Evolutionary conservation across 805 yeast species (phyloP).

Genomic region (Monosporozyma aquatica): DNA sequence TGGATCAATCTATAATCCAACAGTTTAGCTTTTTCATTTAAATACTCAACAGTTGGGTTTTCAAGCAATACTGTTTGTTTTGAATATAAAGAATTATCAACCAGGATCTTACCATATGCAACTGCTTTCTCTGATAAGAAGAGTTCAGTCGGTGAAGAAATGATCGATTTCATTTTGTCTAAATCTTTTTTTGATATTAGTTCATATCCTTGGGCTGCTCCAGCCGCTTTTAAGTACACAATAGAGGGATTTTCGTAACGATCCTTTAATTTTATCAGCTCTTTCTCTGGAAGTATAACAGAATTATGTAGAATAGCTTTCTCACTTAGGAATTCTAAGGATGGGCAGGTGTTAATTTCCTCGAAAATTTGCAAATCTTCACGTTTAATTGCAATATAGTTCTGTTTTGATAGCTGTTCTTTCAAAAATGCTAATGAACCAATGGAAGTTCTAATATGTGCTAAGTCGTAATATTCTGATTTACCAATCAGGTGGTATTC

Average conservation of each 20-base stretch:
- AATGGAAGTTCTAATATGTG: background rate
- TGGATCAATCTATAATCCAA: constrained; percentile 7
- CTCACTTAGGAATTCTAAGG: constrained; percentile 6
- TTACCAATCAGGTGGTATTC: background rate
- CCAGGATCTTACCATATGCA: background rate
- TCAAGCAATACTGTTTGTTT: background rate
- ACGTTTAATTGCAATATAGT: constrained; percentile 6
- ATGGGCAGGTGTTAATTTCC: constrained; percentile 11
- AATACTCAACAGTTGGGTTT: constrained; percentile 11
- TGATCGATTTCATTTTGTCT: background rate
- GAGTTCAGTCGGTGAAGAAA: constrained; percentile 1
- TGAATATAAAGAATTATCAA: background rate
- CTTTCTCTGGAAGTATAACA: constrained; percentile 15
- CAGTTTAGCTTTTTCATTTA: constrained; percentile 5
- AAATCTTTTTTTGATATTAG: background rate
- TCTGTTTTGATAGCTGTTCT: constrained; percentile 4
- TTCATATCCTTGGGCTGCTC: background rate
- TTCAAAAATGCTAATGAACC: constrained; percentile 5
- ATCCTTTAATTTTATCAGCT: constrained; percentile 8
- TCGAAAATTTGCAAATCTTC: constrained; percentile 9
- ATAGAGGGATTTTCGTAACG: constrained; percentile 10
- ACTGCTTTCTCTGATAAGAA: constrained; percentile 10
- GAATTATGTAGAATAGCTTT: constrained; percentile 14
- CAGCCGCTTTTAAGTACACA: constrained; percentile 12
- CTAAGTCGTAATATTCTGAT: background rate